Evolutionary conservation across 164 flowering plant species (phyloP), one percentile per base, ranked within the genome.

Genomic region (Liquidambar formosana): DNA sequence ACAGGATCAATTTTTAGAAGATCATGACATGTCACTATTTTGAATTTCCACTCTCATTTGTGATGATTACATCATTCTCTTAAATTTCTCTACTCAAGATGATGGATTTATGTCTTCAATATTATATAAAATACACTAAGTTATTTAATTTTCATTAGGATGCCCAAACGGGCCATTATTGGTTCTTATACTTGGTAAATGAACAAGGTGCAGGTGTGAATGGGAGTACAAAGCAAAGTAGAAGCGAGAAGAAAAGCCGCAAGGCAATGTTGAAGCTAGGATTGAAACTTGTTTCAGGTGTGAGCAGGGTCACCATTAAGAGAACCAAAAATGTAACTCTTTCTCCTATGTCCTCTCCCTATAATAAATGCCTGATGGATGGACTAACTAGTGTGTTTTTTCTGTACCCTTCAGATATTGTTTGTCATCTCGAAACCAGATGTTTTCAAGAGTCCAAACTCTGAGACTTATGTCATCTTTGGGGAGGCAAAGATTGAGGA

Each of bases 391-490:
- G 0, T 57, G 1, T 0, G 8, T 57, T 57, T 57, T 25, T 25
- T 57, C 16, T 57, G 23, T 26, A 4, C 14, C 18, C 18, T 60
- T 38, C 63, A 60, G 63, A 33, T 60, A 4, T 33, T 60, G 63
- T 60, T 60, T 60, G 63, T 33, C 45, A 60, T 60, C 45, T 60
- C 63, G 11, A 60, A 60, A 60, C 63, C 63, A 33, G 63, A 60
- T 60, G 63, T 60, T 33, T 60, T 60, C 63, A 60, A 60, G 63
- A 33, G 63, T 27, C 63, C 63, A 27, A 60, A 60, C 63, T 60
- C 46, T 8, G 63, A 60, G 19, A 38, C 63, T 10, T 60, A 60
- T 8, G 22, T 60, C 43, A 27, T 60, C 8, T 60, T 60, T 28
- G 63, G 63, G 21, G 63, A 60, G 45, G 63, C 63, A 60, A 60